Percentiles rank a stretch among this genome's conserved stretches.
phyloP scores from a whole-genome alignment of 2,329 filamentous ascomycete genomes.

The Colletotrichum endophyticum region DNA sequence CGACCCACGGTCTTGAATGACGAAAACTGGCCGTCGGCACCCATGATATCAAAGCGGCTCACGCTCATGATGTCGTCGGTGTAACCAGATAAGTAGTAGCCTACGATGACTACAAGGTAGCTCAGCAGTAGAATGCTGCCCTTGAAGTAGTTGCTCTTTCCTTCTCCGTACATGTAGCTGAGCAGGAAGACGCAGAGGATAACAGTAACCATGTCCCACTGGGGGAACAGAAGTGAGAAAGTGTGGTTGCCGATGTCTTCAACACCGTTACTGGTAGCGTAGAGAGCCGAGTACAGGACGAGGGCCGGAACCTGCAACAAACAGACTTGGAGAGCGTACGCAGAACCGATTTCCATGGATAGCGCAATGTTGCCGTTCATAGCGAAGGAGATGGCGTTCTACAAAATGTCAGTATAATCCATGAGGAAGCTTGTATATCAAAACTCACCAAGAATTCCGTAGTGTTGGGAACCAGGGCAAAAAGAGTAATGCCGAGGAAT shows the following conservation, averaged over 20 bases:
- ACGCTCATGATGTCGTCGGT: conserved; percentile 48
- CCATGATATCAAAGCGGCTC: conserved; percentile 60
- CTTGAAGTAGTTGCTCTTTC: conserved; percentile 99
- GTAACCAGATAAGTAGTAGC: conserved; percentile 83
- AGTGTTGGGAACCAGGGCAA: conserved; percentile 96
- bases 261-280: conserved; percentile 40
- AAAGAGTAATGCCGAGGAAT: conserved; percentile 94
- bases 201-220: conserved; percentile 98
- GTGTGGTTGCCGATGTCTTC: conserved; percentile 61
- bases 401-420: not conserved
- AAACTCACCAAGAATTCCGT: conserved; percentile 88
- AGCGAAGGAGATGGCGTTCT: conserved; percentile 98
- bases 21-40: conserved; percentile 52
- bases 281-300: conserved; percentile 87
- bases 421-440: not conserved
- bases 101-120: conserved; percentile 89
- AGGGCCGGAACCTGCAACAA: conserved; percentile 92
- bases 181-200: conserved; percentile 95
- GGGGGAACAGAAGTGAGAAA: conserved; percentile 91
- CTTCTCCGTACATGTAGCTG: conserved; percentile 97
- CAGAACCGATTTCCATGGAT: conserved; percentile 98
- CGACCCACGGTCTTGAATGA: conserved; percentile 60
- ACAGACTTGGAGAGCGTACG: conserved; percentile 95
- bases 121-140: conserved; percentile 92
- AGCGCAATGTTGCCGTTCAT: conserved; percentile 99